Base-by-base conservation (phyloP, 202 grass and related monocot genomes). In the Carex arenaria region DNA sequence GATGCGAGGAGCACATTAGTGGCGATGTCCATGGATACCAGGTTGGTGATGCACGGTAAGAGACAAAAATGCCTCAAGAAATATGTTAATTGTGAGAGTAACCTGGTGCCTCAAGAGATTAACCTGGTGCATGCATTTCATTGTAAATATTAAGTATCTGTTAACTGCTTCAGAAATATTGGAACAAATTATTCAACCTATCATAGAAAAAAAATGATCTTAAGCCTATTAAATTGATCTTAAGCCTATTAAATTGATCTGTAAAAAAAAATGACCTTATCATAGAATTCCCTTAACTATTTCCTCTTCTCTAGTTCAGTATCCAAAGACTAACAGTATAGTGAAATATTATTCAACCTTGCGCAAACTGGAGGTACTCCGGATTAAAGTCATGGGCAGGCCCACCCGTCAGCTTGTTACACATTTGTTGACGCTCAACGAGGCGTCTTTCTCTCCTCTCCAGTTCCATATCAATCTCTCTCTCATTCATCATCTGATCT, bases 401-500 rank as follows among this genome's bases (percentile, higher is more conserved):
- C 28, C 61, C 80, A 19, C 31, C 61, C 12, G 42, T 82, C 61
- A 68, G 40, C 12, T 54, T 64, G 4, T 82, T 68, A 67, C 42
- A 82, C 43, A 68, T 53, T 32, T 82, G 43, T 32, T 53, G 57
- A 28, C 61, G 11, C 43, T 82, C 80, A 31, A 52, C 23, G 55
- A 82, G 79, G 11, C 42, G 5, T 30, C 62, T 82, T 30, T 82
- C 80, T 82, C 80, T 82, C 80, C 19, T 67, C 80, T 80, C 57
- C 6, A 80, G 61, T 28, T n/a, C 59, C 55, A 80, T 64, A 61
- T 82, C 62, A 64, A 82, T 64, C 47, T 82, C 80, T 53, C 62
- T 67, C 61, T 82, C 79, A 82, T 67, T 68, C 42, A 55, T 66
- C 63, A 38, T 26, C 6, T n/a, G 22, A 52, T 45, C 26, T 30